Evolutionary conservation across 2,329 filamentous ascomycete species (phyloP), one percentile per base, ranked within the genome.

Genomic region (Monilinia aucupariae): DNA sequence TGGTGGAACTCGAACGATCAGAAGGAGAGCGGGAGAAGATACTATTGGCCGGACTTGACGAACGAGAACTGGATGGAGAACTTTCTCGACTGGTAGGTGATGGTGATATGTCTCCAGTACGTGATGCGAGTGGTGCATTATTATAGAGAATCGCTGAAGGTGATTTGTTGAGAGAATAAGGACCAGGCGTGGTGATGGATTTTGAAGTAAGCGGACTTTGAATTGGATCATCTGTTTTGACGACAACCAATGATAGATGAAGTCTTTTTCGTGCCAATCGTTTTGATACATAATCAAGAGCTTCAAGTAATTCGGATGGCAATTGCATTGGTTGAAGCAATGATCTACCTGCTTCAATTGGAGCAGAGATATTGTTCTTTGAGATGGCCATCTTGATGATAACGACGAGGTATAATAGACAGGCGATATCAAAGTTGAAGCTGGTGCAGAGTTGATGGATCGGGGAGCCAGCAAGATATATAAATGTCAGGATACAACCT

Each of bases 341-440:
- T 25, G 84, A 86, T 49, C 77, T 76, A 22, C 84, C 84, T 34
- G 85, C 84, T 77, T 87, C 85, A 63, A 88, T 79, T 17, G 85
- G 85, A 56, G 83, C 81, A 1, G 85, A 87, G 69, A 87, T 87
- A 63, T 76, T 78, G 62, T 79, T 76, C 75, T 85, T 87, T 70
- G 67, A 64, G 64, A 72, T 70, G 50, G 69, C 54, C 71, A 73
- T 73, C 8, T 64, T 63, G 65, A 63, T 30, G 37, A 52, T 22
- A n/a, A 15, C 15, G 15, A 58, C 20, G n/a, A 25, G 45, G 12
- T 58, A 9, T 12, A 20, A 59, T 25, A 37, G 13, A 22, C 13
- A 12, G 50, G 25, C 45, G 48, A 39, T 51, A 47, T 55, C 10
- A 52, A 61, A 61, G 15, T n/a, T 61, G 34, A 53, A 47, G 49